A percentile compares a stretch with the other conserved stretches of the same genome.
phyloP scores from a whole-genome alignment of 805 yeast genomes.

The Wickerhamomyces alni region DNA sequence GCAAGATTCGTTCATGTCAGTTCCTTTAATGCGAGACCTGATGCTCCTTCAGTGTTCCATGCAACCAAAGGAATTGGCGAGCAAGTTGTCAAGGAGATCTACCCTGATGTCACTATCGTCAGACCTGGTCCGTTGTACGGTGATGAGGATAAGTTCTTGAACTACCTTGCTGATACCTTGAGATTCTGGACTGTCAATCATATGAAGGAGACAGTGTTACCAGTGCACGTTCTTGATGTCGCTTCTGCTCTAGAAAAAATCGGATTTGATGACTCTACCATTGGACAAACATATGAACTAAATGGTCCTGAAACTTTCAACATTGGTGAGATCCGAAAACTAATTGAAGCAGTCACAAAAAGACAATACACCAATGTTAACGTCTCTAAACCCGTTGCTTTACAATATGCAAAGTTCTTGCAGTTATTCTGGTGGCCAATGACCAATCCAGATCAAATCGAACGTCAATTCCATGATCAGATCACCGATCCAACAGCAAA shows the following conservation, averaged over 20 bases:
- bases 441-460: slow-evolving; percentile 65
- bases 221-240: slow-evolving; percentile 74
- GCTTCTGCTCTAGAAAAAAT: slow-evolving; percentile 74
- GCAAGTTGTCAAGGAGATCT: slow-evolving; percentile 55
- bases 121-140: slow-evolving; percentile 83
- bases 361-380: slow-evolving; percentile 32
- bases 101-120: slow-evolving; percentile 77
- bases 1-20: slow-evolving; percentile 77
- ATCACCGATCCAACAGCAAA: slow-evolving; percentile 50
- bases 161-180: slow-evolving; percentile 48
- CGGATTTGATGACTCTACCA: slow-evolving; percentile 75
- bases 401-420: slow-evolving; percentile 27
- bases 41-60: slow-evolving; percentile 63
- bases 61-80: slow-evolving; percentile 81
- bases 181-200: slow-evolving; percentile 62
- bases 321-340: slow-evolving; percentile 57
- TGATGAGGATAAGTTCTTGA: slow-evolving; percentile 63
- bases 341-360: slow-evolving; percentile 58
- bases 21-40: slow-evolving; percentile 65
- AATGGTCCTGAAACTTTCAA: slow-evolving; percentile 64
- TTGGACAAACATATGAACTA: slow-evolving; percentile 70
- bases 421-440: slow-evolving; percentile 39
- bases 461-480: slow-evolving; percentile 69
- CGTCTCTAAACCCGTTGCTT: slow-evolving; percentile 33
- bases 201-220: slow-evolving; percentile 56